Base-by-base conservation (phyloP, 495 filamentous ascomycete species). In the Talaromyces nanjingensis region DNA sequence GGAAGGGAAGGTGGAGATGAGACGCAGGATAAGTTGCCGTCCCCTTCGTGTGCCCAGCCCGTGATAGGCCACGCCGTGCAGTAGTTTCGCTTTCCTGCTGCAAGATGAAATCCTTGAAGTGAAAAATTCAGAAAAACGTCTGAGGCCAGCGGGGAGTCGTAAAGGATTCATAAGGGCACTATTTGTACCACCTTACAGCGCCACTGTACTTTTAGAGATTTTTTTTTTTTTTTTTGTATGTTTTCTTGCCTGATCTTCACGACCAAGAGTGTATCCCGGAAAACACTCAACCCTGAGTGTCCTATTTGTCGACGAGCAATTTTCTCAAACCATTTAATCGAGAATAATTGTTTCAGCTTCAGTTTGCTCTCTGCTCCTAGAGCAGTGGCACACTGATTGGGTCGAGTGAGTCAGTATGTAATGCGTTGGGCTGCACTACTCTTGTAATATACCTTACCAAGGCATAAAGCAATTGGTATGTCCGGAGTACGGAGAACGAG, bases 11-110 rank as follows among this genome's bases (percentile, higher is more conserved):
- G 53, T 29, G 27, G 53, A 42, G 53, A 27, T 27, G 27, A 27
- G 27, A 27, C 27, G 27, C 27, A 27, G 27, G 27, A 56, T 56
- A 29, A 29, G 53, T 29, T 56, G 53, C 53, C 24, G 53, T 56
- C 29, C 25, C 53, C 53, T 25, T 22, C 6, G 53, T 25, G n/a
- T 56, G 22, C 22, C 27, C 53, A 24, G 6, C 53, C 56, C 56
- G 60, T 62, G 60, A 62, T 62, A 62, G 60, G 60, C 60, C 45
- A n/a, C 42, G 45, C 14, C 60, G 60, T 54, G 60, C 60, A 62
- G 60, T 62, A 62, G 60, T 54, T 53, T 25, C 45, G 3, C 24
- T 29, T 54, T 62, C 45, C 14, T 27, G 39, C 60, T 59, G 56
- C 56, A 24, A 45, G 57, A 59, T 59, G 29, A 18, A 34, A 33